Evolutionary conservation across 2,329 filamentous ascomycete species (phyloP).

Genomic region (Phialophora expanda): DNA sequence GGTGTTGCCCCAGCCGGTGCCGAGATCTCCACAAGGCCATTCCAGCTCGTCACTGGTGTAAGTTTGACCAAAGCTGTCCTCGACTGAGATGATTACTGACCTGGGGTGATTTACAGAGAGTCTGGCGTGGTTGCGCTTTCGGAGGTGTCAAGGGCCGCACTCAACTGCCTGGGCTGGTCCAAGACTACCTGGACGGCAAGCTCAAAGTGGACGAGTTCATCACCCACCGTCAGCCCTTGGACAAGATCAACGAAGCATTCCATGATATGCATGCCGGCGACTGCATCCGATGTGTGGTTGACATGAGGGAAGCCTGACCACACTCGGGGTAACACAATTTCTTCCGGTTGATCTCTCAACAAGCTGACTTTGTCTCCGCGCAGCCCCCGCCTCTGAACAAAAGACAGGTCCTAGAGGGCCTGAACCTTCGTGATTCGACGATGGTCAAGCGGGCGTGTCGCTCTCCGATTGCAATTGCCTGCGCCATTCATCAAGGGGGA

Average conservation of each 20-base stretch:
- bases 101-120: conserved; percentile 43
- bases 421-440: conserved; percentile 4
- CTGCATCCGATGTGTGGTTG: conserved; percentile 93
- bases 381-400: conserved; percentile 7
- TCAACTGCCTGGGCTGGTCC: conserved; percentile 84
- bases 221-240: conserved; percentile 85
- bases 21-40: conserved; percentile 63
- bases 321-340: conserved; percentile 37
- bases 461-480: conserved; percentile 13
- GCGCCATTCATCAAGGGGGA: not conserved
- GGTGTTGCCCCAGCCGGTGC: conserved; percentile 64
- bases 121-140: conserved; percentile 98
- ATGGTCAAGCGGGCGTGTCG: conserved; percentile 3
- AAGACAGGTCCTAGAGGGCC: not conserved
- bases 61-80: not conserved
- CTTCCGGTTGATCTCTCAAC: not conserved
- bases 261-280: conserved; percentile 94
- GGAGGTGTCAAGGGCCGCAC: conserved; percentile 97
- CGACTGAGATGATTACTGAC: not conserved
- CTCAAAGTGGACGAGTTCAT: conserved; percentile 97
- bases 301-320: conserved; percentile 54
- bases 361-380: not conserved
- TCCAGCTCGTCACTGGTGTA: conserved; percentile 91
- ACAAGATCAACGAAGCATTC: conserved; percentile 87
- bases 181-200: conserved; percentile 84